Conservation (phyloP, 2,329 filamentous ascomycete species). For the Cladophialophora psammophila region DNA sequence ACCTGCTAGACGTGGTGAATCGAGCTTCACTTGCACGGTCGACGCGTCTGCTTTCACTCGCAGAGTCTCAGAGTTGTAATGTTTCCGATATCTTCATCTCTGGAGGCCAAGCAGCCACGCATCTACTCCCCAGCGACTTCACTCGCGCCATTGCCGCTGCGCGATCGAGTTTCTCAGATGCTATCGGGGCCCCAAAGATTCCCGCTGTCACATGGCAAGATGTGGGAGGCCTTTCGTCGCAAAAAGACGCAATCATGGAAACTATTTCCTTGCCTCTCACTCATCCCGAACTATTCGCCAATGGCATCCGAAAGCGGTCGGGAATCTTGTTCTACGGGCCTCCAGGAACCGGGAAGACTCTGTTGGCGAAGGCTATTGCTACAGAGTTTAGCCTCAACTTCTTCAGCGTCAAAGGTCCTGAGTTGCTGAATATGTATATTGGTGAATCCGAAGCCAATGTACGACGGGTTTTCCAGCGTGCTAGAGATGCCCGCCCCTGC, state of each 20-base stretch:
- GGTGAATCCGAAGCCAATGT: slow-evolving; percentile 94
- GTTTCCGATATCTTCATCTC: slow-evolving; percentile 79
- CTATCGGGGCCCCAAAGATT: slow-evolving; percentile 97
- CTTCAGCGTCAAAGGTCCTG: slow-evolving; percentile 91
- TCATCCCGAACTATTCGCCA: slow-evolving; percentile 90
- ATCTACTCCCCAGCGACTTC: slow-evolving; percentile 83
- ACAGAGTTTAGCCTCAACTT: slow-evolving; percentile 95
- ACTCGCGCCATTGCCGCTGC: slow-evolving; percentile 93
- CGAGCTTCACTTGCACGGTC: slow-evolving; percentile 80
- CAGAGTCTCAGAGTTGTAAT: slow-evolving; percentile 46
- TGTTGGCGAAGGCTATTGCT: slow-evolving; percentile 91
- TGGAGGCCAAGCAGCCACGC: slow-evolving; percentile 79
- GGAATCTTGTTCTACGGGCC: slow-evolving; percentile 93
- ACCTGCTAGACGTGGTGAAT: slow-evolving; percentile 92
- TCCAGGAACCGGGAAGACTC: slow-evolving; percentile 87
- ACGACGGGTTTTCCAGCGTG: slow-evolving; percentile 84
- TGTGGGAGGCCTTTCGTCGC: slow-evolving; percentile 88
- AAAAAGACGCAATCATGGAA: slow-evolving; percentile 96
- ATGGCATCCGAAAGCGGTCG: slow-evolving; percentile 97
- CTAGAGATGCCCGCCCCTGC: slow-evolving; percentile 83
- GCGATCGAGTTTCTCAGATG: slow-evolving; percentile 96
- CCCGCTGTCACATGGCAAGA: slow-evolving; percentile 97
- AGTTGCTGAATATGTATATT: slow-evolving; percentile 95
- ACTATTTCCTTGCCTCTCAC: slow-evolving; percentile 94
- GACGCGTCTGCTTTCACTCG: slow-evolving; percentile 76